Base-by-base conservation (phyloP, 352 stramenopile genomes). In the Phytophthora uliginosa region DNA sequence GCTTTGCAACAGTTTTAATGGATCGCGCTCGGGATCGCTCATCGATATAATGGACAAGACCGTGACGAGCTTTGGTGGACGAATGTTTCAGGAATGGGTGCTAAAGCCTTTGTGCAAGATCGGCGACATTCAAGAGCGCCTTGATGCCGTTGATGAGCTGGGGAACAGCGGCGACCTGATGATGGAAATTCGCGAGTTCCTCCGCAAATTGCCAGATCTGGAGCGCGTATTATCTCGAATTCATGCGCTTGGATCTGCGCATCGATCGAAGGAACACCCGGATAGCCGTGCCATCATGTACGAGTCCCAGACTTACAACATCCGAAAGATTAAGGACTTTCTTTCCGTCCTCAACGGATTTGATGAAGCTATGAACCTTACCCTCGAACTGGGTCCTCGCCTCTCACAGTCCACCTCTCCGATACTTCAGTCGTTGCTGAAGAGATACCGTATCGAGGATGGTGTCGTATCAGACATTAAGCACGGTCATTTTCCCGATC, bases 241-340 rank as follows among this genome's bases (percentile, higher is more conserved):
- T 42, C 98, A 99, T 69, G 96, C 95, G 31, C 96, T 99, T 72
- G 97, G 98, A 15, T 97, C 90, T 31, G 76, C 82, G 45, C 72
- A 98, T 65, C 85, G 93, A 28, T 93, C 86, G 0, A 74, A 84
- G 26, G 81, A 95, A 62, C 98, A 99, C 79, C 98, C 98, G 0
- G 97, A 99, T 73, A 97, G 95, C 54, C 88, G 98, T 36, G 98
- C 98, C 45, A 95, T 99, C 59, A 97, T 99, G 81, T 99, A 99
- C 79, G 98, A 99, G 76, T 89, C 81, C 18, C 91, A 89, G 58
- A 98, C 93, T 62, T 99, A 99, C 87, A 99, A 98, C 59, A 97
- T 97, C 66, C 93, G 97, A 55, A 99, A 99, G 79, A 99, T 99
- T 47, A 90, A 91, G 24, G 89, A 98, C 63, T 97, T 98, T 38